Base-by-base conservation (phyloP, 1,139 yeast species). In the Protomyces gravidus region DNA sequence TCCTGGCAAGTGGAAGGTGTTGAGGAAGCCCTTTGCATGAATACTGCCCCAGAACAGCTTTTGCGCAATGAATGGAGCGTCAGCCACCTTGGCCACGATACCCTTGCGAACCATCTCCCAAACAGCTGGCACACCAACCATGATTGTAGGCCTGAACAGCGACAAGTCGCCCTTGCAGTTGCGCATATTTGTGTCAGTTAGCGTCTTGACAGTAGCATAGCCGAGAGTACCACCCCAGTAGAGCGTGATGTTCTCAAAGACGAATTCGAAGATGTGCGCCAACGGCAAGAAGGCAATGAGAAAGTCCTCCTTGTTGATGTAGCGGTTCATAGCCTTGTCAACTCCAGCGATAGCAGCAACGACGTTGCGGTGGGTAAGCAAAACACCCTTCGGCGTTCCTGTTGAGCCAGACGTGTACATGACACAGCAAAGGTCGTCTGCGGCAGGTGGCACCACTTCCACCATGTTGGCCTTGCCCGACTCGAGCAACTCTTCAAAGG, bases 401-500 rank as follows among this genome's bases (percentile, higher is more conserved):
- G 98, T 90, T 17, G 97, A 89, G 57, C 99, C 99, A 0, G 97
- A 90, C 26, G 99, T 92, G 78, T 92, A 92, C 97, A 94, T 92
- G 71, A 92, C 89, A 77, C 96, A 88, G 46, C 92, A 82, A 60
- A 85, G 70, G 68, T 89, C 95, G n/a, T 82, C 82, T 9, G 94
- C 81, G 64, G 76, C 78, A 60, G 95, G 89, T 15, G 79, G 79
- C 64, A 71, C 70, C 15, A 79, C 72, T 15, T 70, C 71, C 57
- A 64, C 66, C 42, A 76, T 76, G 62, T 79, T 72, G 40, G 74
- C 74, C 65, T 76, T 71, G 66, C 99, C 98, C 58, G 83, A 73
- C 60, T 75, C 75, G 50, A 85, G 63, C 26, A 89, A 78, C 60
- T 92, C 96, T 61, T 82, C 80, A 69, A 78, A 80, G 17, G 89